phyloP scores from a whole-genome alignment of 1,139 yeast species.

The Yamadazyma spencermartinsiae region DNA sequence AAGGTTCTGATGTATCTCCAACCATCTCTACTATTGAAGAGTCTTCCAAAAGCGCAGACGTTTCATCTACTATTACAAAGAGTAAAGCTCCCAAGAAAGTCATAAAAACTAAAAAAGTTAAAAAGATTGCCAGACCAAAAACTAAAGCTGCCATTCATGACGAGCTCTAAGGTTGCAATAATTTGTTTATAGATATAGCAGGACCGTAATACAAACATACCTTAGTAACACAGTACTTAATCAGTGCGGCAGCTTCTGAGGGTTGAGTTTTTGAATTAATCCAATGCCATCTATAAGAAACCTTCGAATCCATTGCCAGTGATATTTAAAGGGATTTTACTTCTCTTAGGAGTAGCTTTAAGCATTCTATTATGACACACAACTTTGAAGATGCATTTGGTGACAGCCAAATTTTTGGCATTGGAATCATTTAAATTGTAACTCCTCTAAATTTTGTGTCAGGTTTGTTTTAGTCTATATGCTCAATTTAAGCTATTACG shows the following conservation, averaged over 20 bases:
- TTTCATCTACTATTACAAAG: conserved; percentile 7
- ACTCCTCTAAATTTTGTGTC: too few relatives aligned
- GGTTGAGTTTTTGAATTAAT: not conserved
- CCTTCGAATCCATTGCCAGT: too few relatives aligned
- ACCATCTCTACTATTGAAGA: conserved; percentile 1
- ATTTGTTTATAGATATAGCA: not conserved
- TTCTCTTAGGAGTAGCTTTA: too few relatives aligned
- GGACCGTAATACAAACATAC: not conserved
- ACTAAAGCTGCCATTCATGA: conserved; percentile 16
- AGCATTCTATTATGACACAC: too few relatives aligned
- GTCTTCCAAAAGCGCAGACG: too few relatives aligned
- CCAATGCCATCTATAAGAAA: not conserved
- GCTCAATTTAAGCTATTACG: too few relatives aligned
- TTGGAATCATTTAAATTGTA: too few relatives aligned
- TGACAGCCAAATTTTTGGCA: too few relatives aligned
- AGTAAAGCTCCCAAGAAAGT: conserved; percentile 10
- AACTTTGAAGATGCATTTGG: too few relatives aligned
- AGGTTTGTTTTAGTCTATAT: too few relatives aligned
- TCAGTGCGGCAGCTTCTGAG: too few relatives aligned
- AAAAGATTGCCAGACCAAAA: not conserved
- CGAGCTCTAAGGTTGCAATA: conserved; percentile 22
- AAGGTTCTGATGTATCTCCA: not conserved
- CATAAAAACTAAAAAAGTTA: conserved; percentile 6
- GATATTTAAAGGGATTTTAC: too few relatives aligned
- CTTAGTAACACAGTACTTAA: not conserved